Conservation (phyloP, 345 rosid genomes). For the Rhizophora apiculata region DNA sequence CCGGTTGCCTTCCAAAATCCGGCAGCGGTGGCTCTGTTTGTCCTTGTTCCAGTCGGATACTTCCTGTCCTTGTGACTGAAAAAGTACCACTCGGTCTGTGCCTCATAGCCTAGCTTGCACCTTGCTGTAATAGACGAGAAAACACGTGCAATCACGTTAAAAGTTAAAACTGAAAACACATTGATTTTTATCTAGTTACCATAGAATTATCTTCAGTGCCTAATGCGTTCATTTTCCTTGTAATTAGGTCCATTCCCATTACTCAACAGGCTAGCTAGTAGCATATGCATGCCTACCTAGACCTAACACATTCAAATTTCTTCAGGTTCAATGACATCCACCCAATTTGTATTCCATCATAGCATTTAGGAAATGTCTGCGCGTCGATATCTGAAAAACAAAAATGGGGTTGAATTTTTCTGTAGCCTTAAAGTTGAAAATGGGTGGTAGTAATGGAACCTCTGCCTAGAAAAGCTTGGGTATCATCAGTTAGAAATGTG, state of each 20-base stretch:
- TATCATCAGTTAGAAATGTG: too few relatives aligned
- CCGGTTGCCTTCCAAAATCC: constrained; percentile 99
- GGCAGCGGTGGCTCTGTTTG: constrained; percentile 82
- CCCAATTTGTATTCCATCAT: background rate
- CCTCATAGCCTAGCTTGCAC: constrained; percentile 77
- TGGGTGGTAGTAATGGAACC: too few relatives aligned
- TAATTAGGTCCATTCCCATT: constrained; percentile 7
- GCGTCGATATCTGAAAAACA: too few relatives aligned
- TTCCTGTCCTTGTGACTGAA: constrained; percentile 97
- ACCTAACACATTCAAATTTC: background rate
- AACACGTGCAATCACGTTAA: background rate
- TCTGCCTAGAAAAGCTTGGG: too few relatives aligned
- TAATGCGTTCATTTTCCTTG: too few relatives aligned
- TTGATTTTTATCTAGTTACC: too few relatives aligned
- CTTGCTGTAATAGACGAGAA: constrained; percentile 42
- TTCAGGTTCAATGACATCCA: background rate
- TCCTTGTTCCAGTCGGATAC: constrained; percentile 91
- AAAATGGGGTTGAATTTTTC: too few relatives aligned
- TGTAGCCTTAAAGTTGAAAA: too few relatives aligned
- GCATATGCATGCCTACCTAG: too few relatives aligned
- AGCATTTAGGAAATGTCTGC: too few relatives aligned
- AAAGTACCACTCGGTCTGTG: constrained; percentile 92
- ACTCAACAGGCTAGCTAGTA: background rate
- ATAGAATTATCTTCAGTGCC: too few relatives aligned
- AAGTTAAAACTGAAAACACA: background rate